Evolutionary conservation across 2,329 filamentous ascomycete species (phyloP), one percentile per base, ranked within the genome.

Genomic region (Nemania diffusa): DNA sequence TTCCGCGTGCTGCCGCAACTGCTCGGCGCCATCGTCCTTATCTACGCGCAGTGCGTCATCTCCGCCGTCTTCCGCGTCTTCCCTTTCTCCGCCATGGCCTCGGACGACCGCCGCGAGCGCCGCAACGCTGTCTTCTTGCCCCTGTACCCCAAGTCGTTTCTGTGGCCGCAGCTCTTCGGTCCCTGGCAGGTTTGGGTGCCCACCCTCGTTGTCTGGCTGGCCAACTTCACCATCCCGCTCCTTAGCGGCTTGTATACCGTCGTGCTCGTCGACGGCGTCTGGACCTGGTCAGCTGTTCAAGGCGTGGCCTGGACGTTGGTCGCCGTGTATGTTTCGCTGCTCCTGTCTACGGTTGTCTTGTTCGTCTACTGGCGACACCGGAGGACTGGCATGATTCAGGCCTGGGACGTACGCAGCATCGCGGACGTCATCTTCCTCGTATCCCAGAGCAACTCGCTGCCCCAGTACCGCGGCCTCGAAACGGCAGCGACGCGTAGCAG

Each of bases 1-100:
- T 96, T 97, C 78, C 88, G 93, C 68, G 92, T 97, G 70, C 81
- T 97, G 1, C 94, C 95, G 1, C 93, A 94, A 64, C 81, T 97
- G 0, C 76, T 97, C 15, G 92, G 90, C 0, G 88, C 89, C 22
- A 71, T 90, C 13, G 81, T 97, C 40, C 84, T 96, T 52, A 78
- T 97, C 6, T 97, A 92, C 84, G 85, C 92, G 0, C 90, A 97
- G 73, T 87, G 90, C 71, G 83, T 97, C 44, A 87, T 93, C 72
- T 84, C 86, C 0, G 88, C 94, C 2, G 86, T 94, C n/a, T 88
- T 91, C 70, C 89, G 95, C 65, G 87, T 92, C 13, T 83, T 92
- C 44, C 94, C 94, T 0, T 97, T 97, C 77, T 86, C 89, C 24
- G 85, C 88, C n/a, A 90, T 97, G 86, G 87, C 91, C 32, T 88